These are phyloP conservation scores for Monilinia fructicola DNA, from an alignment of 2,329 filamentous ascomycete genomes.

Conservation along the genomic window DNA sequence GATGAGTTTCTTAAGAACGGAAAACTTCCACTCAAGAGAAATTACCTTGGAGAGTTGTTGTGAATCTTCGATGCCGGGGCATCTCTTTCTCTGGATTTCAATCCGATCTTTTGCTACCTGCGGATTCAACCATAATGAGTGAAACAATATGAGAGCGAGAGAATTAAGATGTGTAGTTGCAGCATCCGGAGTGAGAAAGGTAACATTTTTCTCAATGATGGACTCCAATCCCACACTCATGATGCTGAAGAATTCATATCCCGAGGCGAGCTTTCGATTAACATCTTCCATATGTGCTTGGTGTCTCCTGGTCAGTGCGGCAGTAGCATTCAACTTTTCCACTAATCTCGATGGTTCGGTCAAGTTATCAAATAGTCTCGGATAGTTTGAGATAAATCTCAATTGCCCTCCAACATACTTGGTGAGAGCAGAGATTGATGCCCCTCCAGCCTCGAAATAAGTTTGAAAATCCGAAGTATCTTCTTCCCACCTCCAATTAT, in stretches of 20 bases:
- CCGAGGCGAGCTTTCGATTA: constrained; percentile 43
- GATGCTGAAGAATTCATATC: constrained; percentile 47
- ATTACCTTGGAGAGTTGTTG: constrained; percentile 22
- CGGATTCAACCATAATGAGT: constrained; percentile 41
- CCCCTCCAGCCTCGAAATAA: constrained; percentile 42
- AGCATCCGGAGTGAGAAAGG: constrained; percentile 50
- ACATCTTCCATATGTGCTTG: constrained; percentile 33
- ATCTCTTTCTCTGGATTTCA: constrained; percentile 35
- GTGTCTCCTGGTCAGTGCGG: constrained; percentile 27
- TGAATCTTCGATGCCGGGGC: constrained; percentile 33
- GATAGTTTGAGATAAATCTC: constrained; percentile 46
- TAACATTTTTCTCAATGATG: constrained; percentile 57
- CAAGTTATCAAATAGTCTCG: constrained; percentile 45
- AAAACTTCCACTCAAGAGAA: constrained; percentile 63
- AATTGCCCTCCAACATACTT: constrained; percentile 47
- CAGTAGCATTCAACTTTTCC: constrained; percentile 30
- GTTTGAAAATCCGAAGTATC: constrained; percentile 33
- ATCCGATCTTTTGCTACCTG: constrained; percentile 30
- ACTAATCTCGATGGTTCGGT: constrained; percentile 36
- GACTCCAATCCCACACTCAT: constrained; percentile 47
- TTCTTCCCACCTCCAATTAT: constrained; percentile 42
- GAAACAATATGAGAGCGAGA: constrained; percentile 48
- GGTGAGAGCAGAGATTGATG: constrained; percentile 47
- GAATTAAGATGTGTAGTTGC: constrained; percentile 44
- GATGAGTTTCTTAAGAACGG: constrained; percentile 68